phyloP scores from a whole-genome alignment of 805 yeast species.

The Candida khao-thaluensis region DNA sequence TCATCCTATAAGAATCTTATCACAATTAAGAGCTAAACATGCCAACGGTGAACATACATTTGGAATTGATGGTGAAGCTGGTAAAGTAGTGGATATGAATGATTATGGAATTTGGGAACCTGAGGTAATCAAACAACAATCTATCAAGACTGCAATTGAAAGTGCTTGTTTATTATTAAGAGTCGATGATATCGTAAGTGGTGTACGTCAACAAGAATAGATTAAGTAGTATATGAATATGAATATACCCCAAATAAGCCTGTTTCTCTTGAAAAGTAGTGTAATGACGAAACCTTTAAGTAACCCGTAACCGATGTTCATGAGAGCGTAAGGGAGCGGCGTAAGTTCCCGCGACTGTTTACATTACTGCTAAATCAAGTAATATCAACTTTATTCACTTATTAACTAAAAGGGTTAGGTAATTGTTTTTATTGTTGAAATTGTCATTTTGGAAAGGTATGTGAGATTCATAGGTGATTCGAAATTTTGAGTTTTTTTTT shows the following conservation, averaged over 20 bases:
- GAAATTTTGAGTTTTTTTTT: constrained; percentile 7
- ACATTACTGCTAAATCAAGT: constrained; percentile 8
- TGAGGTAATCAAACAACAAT: constrained; percentile 94
- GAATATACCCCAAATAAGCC: too few relatives aligned
- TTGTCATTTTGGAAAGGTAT: constrained; percentile 5
- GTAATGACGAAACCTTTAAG: too few relatives aligned
- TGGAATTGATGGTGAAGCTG: constrained; percentile 94
- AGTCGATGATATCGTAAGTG: constrained; percentile 97
- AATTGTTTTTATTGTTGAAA: constrained; percentile 7
- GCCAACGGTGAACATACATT: constrained; percentile 82
- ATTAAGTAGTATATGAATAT: too few relatives aligned
- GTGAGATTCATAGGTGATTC: background rate
- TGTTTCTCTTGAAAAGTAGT: too few relatives aligned
- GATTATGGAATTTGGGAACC: constrained; percentile 99
- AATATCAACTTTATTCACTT: background rate
- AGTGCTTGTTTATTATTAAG: constrained; percentile 92
- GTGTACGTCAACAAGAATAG: constrained; percentile 61
- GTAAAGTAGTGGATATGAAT: constrained; percentile 93
- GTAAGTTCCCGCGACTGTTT: constrained; percentile 7
- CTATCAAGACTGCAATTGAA: constrained; percentile 96
- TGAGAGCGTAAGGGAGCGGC: constrained; percentile 4
- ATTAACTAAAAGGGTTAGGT: constrained; percentile 5
- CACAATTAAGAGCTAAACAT: constrained; percentile 94
- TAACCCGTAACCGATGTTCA: too few relatives aligned
- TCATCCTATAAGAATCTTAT: constrained; percentile 83